Base-by-base conservation (phyloP, 257 asterid genomes). In the Catharanthus roseus region DNA sequence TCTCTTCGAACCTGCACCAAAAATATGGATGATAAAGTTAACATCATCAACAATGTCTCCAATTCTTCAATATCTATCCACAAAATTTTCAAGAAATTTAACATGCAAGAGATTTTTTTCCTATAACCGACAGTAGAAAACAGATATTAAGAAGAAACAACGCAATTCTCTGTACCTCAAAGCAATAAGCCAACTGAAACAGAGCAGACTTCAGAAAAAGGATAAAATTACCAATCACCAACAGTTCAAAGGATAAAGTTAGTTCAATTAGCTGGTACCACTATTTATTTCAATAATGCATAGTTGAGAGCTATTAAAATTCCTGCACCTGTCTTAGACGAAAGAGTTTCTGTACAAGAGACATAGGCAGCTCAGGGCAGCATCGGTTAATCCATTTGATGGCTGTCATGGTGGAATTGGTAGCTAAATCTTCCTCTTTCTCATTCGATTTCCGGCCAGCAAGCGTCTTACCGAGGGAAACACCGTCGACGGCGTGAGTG, bases 331-430 rank as follows among this genome's bases (percentile, higher is more conserved):
- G 95, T 88, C 95, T 87, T 58, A 87, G 73, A 63, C 97, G 95
- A 67, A 95, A 91, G 73, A 95, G 95, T 76, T 95, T 91, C 77
- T 91, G 97, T 21, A 95, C 93, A n/a, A 91, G 90, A 68, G 86
- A 78, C 82, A 86, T 84, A 44, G 96, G 97, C 65, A 91, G 81
- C 73, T 91, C 83, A 49, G 99, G 99, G 82, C 89, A 89, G 86
- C 93, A 95, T 63, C 83, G 85, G 0, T 73, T 85, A 54, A 89
- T 85, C 97, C 97, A 95, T 74, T 91, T 91, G 47, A 91, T 82
- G 54, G 95, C 93, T 77, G 96, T 88, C 81, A 77, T 73, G 44
- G 73, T 19, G 62, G 78, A 26, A 9, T 64, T 23, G 16, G 71
- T 23, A 11, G 71, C 29, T 57, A 58, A 10, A 10, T 31, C 36